Base-by-base conservation (phyloP, 2,329 filamentous ascomycete genomes). In the Nectriaceae sp. region DNA sequence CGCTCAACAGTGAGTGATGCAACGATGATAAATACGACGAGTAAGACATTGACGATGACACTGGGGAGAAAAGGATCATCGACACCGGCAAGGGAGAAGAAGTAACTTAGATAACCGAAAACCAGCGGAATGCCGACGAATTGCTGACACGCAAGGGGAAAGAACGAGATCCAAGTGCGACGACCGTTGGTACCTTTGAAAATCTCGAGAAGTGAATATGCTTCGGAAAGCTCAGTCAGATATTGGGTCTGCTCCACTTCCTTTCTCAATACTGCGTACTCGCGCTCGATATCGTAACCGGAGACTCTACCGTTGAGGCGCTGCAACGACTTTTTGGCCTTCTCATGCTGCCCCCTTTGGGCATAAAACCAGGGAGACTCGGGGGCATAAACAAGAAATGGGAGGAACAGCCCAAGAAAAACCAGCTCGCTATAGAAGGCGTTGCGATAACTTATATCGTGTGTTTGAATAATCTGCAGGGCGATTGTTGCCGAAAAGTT, bases 21-120 rank as follows among this genome's bases (percentile, higher is more conserved):
- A 15, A 50, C 38, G 2, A 56, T 26, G 26, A 59, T 57, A 5
- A 54, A 52, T 5, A 50, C 44, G 5, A 59, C 52, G 18, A 50
- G 43, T 2, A 46, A 42, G 42, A 46, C 47, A 11, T 50, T 45
- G 21, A 49, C 56, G 15, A 60, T 40, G 6, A 61, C 41, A 18
- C 55, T 60, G 2, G 55, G 56, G 2, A 59, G 43, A 41, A 60
- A 62, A 4, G 59, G 59, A 21, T 62, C 55, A 1, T 46, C 38
- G 4, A 59, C 47, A 6, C 53, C 49, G 5, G 57, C 56, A 2
- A 59, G 52, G 29, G 54, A 40, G 44, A 62, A 61, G 38, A 62
- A 62, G 18, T 61, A 62, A 19, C 51, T 58, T 2, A 56, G 52
- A 26, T 61, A 62, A 13, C 49, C 49, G 33, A 58, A 60, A 41